Conservation (phyloP, 139 green algal genomes). For the Limnomonas spitsbergensis region DNA sequence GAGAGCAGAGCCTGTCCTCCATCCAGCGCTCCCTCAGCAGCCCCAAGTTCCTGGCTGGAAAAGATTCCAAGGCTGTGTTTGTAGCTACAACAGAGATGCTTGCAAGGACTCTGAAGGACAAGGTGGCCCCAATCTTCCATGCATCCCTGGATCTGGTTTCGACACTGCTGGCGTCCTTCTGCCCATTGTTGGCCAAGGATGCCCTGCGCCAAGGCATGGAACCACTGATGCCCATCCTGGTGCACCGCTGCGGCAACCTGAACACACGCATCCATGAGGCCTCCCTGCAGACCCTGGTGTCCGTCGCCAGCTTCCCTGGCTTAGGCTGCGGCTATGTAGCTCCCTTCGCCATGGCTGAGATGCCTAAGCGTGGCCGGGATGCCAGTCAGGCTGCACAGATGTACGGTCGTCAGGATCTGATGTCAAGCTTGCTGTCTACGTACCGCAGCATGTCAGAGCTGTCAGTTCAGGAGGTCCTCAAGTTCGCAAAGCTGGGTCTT, state of each 20-base stretch:
- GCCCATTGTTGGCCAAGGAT: background rate
- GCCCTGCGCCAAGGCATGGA: constrained; percentile 16
- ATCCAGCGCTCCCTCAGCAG: constrained; percentile 17
- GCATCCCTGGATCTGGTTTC: constrained; percentile 26
- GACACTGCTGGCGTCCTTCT: constrained; percentile 22
- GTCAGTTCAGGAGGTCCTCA: background rate
- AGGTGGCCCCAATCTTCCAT: constrained; percentile 33
- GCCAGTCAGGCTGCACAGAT: constrained; percentile 2
- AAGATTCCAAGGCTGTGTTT: background rate
- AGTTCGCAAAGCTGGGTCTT: background rate
- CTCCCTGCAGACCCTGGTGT: background rate
- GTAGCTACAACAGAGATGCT: background rate
- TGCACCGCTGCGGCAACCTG: constrained; percentile 31
- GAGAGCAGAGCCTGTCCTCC: constrained; percentile 23
- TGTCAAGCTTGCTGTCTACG: background rate
- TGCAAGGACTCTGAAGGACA: constrained; percentile 19
- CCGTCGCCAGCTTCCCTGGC: background rate
- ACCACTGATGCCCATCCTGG: constrained; percentile 24
- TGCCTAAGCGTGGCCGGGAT: constrained; percentile 10
- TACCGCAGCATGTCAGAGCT: background rate
- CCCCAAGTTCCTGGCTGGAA: constrained; percentile 11
- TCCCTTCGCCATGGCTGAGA: constrained; percentile 6
- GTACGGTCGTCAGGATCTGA: background rate
- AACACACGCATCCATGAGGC: constrained; percentile 23
- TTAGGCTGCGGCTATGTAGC: constrained; percentile 4